phyloP scores from a whole-genome alignment of 2,329 filamentous ascomycete species.

The Simplicillium sp. region DNA sequence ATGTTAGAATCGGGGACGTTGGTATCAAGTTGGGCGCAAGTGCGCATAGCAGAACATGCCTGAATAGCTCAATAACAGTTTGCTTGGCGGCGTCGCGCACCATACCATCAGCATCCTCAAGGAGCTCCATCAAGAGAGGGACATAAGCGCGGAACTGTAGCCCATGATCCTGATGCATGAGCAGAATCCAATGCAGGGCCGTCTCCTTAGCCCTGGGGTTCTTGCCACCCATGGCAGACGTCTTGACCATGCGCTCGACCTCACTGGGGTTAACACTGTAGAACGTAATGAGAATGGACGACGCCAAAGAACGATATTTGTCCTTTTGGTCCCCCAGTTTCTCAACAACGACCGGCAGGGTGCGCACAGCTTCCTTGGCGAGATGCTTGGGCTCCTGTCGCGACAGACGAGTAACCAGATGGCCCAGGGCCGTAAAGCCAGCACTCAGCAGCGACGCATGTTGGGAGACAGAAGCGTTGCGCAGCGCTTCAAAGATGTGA shows the following conservation, averaged over 20 bases:
- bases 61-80: slow-evolving; percentile 80
- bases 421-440: slow-evolving; percentile 79
- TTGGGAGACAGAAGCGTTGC: slow-evolving; percentile 63
- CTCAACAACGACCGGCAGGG: slow-evolving; percentile 69
- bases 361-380: slow-evolving; percentile 58
- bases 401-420: slow-evolving; percentile 76
- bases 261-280: slow-evolving; percentile 61
- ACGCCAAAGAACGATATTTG: slow-evolving; percentile 66
- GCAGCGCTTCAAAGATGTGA: slow-evolving; percentile 73
- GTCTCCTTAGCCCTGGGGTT: slow-evolving; percentile 78
- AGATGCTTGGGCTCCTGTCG: slow-evolving; percentile 74
- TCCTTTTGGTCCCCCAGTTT: slow-evolving; percentile 84
- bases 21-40: neutral
- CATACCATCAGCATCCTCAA: slow-evolving; percentile 83
- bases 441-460: slow-evolving; percentile 71
- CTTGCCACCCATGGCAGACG: slow-evolving; percentile 67
- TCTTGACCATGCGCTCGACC: slow-evolving; percentile 72
- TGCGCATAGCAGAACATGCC: slow-evolving; percentile 33
- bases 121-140: slow-evolving; percentile 69
- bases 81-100: slow-evolving; percentile 78
- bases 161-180: slow-evolving; percentile 73
- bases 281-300: slow-evolving; percentile 68
- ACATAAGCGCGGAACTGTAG: slow-evolving; percentile 79
- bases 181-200: slow-evolving; percentile 75
- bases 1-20: slow-evolving; percentile 4